Evolutionary conservation across 1,284 basidiomycete species (phyloP).

Genomic region (Vanrija humicola): DNA sequence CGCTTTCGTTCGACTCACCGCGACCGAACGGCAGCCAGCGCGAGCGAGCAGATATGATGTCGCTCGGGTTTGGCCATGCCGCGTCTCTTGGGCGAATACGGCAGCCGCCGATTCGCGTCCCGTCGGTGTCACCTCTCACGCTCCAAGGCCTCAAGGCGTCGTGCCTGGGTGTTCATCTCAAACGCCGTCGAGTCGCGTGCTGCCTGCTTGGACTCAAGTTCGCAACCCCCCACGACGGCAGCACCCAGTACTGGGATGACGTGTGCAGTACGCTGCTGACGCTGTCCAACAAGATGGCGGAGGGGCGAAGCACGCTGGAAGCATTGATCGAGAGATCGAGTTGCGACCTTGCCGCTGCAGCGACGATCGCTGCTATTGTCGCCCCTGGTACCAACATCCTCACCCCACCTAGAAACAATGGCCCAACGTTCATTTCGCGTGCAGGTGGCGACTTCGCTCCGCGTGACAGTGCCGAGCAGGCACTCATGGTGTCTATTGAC

Average conservation of each 20-base stretch:
- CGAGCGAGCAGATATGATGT: background rate
- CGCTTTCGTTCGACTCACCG: background rate
- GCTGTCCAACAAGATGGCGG: conserved; percentile 17
- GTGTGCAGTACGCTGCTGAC: conserved; percentile 19
- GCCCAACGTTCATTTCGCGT: background rate
- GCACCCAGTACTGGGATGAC: conserved; percentile 27
- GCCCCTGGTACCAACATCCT: background rate
- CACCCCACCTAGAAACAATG: background rate
- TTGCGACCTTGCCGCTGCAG: conserved; percentile 2
- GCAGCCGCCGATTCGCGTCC: background rate
- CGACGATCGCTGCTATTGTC: background rate
- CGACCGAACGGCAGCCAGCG: background rate
- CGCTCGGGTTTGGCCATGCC: background rate
- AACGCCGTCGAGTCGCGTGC: conserved; percentile 36
- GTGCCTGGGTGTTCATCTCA: conserved; percentile 38
- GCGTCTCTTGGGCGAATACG: background rate
- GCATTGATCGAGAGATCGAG: conserved; percentile 12
- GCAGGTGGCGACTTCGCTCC: conserved; percentile 9
- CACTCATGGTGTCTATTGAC: conserved; percentile 8
- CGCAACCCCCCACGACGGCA: conserved; percentile 7
- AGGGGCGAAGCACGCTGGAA: conserved; percentile 22
- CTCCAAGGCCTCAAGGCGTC: conserved; percentile 37
- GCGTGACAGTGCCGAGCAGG: conserved; percentile 10
- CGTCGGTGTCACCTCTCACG: conserved; percentile 36
- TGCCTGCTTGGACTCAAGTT: conserved; percentile 41